A percentile compares a stretch with the other conserved stretches of the same genome.
Evolutionary conservation across 2,329 filamentous ascomycete species (phyloP).

Genomic region (Diplodia mutila): DNA sequence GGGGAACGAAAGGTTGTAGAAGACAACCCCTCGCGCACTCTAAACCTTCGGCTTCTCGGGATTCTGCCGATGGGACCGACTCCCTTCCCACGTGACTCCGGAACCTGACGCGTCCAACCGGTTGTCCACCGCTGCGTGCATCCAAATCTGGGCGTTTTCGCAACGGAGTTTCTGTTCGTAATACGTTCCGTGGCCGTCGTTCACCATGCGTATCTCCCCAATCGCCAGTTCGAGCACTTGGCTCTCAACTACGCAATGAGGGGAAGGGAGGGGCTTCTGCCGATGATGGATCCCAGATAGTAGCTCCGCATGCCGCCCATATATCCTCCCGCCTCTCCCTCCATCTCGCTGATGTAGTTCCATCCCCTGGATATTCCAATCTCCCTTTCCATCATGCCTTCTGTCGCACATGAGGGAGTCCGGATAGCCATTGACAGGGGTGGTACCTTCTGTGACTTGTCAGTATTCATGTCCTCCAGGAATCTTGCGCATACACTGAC

Average conservation of each 20-base stretch:
- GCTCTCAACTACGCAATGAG: slow-evolving; percentile 2
- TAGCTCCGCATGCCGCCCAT: slow-evolving; percentile 16
- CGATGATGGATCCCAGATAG: slow-evolving; percentile 18
- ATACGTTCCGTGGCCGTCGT: background rate
- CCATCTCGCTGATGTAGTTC: background rate
- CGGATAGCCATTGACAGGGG: slow-evolving; percentile 69
- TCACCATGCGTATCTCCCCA: slow-evolving; percentile 15
- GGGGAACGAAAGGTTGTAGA: background rate
- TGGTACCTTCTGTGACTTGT: slow-evolving; percentile 13
- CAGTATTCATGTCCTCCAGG: background rate
- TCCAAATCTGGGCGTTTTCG: background rate
- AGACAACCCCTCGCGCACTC: background rate
- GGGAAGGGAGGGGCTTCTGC: slow-evolving; percentile 15
- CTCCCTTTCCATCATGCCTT: slow-evolving; percentile 6
- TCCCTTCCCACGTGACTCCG: slow-evolving; percentile 3
- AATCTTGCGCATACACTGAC: slow-evolving; percentile 23
- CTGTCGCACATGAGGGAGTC: slow-evolving; percentile 54
- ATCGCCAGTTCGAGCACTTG: background rate
- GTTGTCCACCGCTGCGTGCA: background rate
- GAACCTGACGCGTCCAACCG: background rate
- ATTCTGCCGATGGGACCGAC: slow-evolving; percentile 11
- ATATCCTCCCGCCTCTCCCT: slow-evolving; percentile 12
- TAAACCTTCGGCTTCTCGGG: slow-evolving; percentile 4
- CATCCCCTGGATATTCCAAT: background rate
- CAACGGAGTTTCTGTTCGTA: slow-evolving; percentile 6